Base-by-base conservation (phyloP, 1,139 yeast genomes). In the Schwanniomyces etchellsii region DNA sequence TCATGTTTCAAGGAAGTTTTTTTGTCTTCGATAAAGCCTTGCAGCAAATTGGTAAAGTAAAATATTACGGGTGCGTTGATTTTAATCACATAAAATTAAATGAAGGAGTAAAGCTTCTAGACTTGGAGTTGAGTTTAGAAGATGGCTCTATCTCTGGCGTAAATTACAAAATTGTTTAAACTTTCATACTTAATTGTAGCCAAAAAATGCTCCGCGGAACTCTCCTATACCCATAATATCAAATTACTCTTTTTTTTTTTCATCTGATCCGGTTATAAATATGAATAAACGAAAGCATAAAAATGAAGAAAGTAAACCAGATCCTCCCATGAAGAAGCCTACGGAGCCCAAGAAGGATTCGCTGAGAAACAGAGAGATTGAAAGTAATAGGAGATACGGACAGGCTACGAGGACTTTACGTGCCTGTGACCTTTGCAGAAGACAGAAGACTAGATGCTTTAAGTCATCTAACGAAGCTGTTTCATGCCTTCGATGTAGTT, bases 371-470 rank as follows among this genome's bases (percentile, higher is more conserved):
- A 7, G 13, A 9, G 16, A 7, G 11, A 24, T 14, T 25, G 14
- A 27, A n/a, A 30, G 17, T 27, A 30, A 27, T 13, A 21, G 33
- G 4, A 30, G 22, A 17, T 21, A 20, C 22, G 33, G 24, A 15
- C 33, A 30, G 18, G 33, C 33, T 14, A 32, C 74, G 1, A 45
- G 83, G 29, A 74, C 79, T 0, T 47, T 70, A 4, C 63, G 62
- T 38, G 86, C 86, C 0, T 79, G 86, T 47, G 67, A 64, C 3
- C 50, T 60, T 14, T 79, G 86, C 45, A 57, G 85, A 23, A 65
- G 57, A 38, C 82, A 74, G 45, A 79, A 79, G 51, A 77, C 84
- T 1, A 51, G 82, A 33, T 79, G 86, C 43, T 67, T 78, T 40
- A 60, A 76, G 28, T 61, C 75, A 1, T 54, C 63, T 13, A 66